These are phyloP conservation scores for Pseudogymnoascus verrucosus DNA, from an alignment of 2,329 filamentous ascomycete species.

Conservation along the genomic window DNA sequence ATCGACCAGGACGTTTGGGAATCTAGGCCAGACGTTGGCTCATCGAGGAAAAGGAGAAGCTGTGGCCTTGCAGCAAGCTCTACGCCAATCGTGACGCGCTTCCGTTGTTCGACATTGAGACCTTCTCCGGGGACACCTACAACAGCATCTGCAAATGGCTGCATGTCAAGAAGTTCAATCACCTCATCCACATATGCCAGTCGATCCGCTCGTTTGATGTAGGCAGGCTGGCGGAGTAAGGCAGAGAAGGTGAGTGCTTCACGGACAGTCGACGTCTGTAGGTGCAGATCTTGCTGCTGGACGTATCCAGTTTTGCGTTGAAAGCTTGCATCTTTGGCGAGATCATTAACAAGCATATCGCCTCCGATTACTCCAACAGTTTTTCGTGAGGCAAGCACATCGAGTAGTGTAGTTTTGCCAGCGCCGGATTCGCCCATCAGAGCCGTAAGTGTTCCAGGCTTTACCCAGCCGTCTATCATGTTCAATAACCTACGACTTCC, in stretches of 20 bases:
- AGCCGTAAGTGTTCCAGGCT: slow-evolving; percentile 60
- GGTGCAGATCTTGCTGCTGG: slow-evolving; percentile 84
- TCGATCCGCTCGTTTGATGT: slow-evolving; percentile 66
- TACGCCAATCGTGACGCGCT: slow-evolving; percentile 65
- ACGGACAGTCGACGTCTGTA: slow-evolving; percentile 74
- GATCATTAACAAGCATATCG: slow-evolving; percentile 63
- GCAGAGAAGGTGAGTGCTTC: slow-evolving; percentile 85
- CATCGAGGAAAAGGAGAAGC: slow-evolving; percentile 80
- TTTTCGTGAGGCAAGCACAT: slow-evolving; percentile 75
- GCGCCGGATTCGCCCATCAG: slow-evolving; percentile 58
- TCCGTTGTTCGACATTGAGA: slow-evolving; percentile 54
- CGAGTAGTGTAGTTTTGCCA: slow-evolving; percentile 80
- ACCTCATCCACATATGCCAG: slow-evolving; percentile 81
- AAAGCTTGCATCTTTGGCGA: slow-evolving; percentile 68
- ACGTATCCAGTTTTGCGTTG: slow-evolving; percentile 71
- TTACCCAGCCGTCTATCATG: slow-evolving; percentile 74
- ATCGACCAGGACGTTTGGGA: slow-evolving; percentile 60
- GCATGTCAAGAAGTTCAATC: slow-evolving; percentile 51
- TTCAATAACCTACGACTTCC: slow-evolving; percentile 64
- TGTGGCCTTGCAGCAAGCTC: slow-evolving; percentile 86
- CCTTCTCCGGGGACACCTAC: slow-evolving; percentile 56
- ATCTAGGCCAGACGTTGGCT: slow-evolving; percentile 87
- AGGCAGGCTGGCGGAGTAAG: slow-evolving; percentile 73
- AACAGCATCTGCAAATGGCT: slow-evolving; percentile 57
- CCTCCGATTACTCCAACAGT: slow-evolving; percentile 84